A percentile compares a stretch with the other conserved stretches of the same genome.
Conservation (phyloP, 768 basidiomycete genomes). For the Cantharellus anzutake region DNA sequence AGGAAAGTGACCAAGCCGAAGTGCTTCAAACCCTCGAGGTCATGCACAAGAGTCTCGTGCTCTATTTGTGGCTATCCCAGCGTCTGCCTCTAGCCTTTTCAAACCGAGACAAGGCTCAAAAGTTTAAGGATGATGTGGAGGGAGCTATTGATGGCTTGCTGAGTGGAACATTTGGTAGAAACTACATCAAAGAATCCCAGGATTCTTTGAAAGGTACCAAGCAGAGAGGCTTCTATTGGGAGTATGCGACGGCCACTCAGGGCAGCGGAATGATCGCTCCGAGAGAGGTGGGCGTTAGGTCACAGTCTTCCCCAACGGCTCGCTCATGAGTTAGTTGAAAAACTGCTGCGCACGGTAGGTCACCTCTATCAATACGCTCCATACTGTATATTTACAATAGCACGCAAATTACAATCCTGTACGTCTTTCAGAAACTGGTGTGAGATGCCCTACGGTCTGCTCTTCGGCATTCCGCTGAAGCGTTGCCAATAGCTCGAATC, state of each 20-base stretch:
- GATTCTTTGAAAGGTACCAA: no score
- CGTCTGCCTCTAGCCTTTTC: slow-evolving; percentile 50
- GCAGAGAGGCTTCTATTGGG: no score
- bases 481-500: slow-evolving; percentile 23
- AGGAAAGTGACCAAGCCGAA: neutral
- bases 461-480: slow-evolving; percentile 4
- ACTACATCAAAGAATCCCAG: no score
- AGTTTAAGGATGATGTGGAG: slow-evolving; percentile 45
- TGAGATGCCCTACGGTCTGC: neutral
- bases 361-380: no score
- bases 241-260: no score
- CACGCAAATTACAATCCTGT: no score
- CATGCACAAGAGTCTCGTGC: slow-evolving; percentile 52
- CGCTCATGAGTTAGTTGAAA: no score
- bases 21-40: slow-evolving; percentile 33
- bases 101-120: slow-evolving; percentile 29
- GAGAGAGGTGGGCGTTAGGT: neutral
- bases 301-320: neutral
- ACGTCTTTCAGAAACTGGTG: no score
- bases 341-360: no score
- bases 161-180: neutral
- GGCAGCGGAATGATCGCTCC: neutral
- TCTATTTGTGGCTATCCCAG: slow-evolving; percentile 74
- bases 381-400: no score
- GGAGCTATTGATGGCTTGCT: slow-evolving; percentile 45